These are phyloP conservation scores for Plasmodiophora brassicae DNA, from an alignment of 208 protist species.

Conservation along the genomic window DNA sequence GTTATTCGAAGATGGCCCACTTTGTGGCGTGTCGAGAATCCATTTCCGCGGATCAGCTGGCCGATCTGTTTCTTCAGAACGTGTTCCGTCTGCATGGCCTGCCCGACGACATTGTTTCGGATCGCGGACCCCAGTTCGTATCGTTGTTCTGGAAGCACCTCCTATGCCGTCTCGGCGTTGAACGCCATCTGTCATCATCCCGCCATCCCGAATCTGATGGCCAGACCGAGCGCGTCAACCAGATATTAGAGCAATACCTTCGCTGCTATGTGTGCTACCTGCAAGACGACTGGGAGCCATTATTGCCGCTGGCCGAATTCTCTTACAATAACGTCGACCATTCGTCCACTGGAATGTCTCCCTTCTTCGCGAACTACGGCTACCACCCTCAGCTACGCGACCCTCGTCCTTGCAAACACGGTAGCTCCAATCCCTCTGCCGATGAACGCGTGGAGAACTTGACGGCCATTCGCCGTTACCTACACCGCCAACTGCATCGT, in stretches of 20 bases:
- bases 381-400: neutral
- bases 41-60: neutral
- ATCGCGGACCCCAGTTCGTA: neutral
- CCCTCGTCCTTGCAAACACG: neutral
- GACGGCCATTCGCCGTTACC: neutral
- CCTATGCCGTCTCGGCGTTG: neutral
- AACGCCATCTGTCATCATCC: neutral
- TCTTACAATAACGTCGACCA: neutral
- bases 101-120: neutral
- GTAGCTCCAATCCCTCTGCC: neutral
- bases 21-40: no score
- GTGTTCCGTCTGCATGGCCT: neutral
- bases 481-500: neutral
- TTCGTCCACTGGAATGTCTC: neutral
- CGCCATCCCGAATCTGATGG: neutral
- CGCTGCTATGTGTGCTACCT: neutral
- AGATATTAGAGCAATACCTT: neutral
- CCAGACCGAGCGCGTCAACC: slow-evolving; percentile 1
- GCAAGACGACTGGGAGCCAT: neutral
- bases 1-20: neutral
- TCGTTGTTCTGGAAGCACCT: neutral
- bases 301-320: slow-evolving; percentile 15
- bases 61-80: neutral
- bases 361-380: slow-evolving; percentile 6
- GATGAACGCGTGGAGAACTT: neutral